Evolutionary conservation across 2,329 filamentous ascomycete species (phyloP).

Genomic region (Botrytis cinerea): DNA sequence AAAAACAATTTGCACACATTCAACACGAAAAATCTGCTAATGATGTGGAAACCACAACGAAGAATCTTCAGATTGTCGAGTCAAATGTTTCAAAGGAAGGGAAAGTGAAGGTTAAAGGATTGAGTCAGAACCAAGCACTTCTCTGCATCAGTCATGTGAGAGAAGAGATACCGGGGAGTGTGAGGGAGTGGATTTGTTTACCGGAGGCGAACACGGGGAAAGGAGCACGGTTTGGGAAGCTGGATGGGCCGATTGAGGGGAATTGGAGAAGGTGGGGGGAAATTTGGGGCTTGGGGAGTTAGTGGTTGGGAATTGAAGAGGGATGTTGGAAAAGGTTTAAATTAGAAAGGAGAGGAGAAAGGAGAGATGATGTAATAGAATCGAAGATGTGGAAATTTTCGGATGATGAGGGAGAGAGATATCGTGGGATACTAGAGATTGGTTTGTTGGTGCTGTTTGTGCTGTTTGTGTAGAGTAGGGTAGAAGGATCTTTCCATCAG

Average conservation of each 20-base stretch:
- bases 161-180: slow-evolving; percentile 83
- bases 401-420: not conserved
- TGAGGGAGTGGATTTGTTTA: slow-evolving; percentile 83
- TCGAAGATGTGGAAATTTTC: not conserved
- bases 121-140: slow-evolving; percentile 73
- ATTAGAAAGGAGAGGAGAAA: not conserved
- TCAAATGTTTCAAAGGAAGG: slow-evolving; percentile 50
- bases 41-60: not conserved
- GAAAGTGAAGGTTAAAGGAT: slow-evolving; percentile 57
- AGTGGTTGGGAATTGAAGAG: not conserved
- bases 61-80: slow-evolving; percentile 44
- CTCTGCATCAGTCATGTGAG: slow-evolving; percentile 90
- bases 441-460: not conserved
- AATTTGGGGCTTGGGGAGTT: slow-evolving; percentile 54
- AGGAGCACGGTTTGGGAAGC: slow-evolving; percentile 63
- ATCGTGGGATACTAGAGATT: not conserved
- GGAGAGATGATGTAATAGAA: not conserved
- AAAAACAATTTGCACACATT: slow-evolving; percentile 43
- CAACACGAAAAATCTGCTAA: not conserved
- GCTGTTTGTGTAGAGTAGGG: not conserved
- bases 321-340: not conserved
- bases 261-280: slow-evolving; percentile 62
- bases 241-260: slow-evolving; percentile 61
- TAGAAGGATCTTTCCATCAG: not conserved
- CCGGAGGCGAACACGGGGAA: slow-evolving; percentile 69